These are phyloP conservation scores for Teratosphaeria zuluensis DNA, from an alignment of 2,329 filamentous ascomycete species.

Conservation along the genomic window DNA sequence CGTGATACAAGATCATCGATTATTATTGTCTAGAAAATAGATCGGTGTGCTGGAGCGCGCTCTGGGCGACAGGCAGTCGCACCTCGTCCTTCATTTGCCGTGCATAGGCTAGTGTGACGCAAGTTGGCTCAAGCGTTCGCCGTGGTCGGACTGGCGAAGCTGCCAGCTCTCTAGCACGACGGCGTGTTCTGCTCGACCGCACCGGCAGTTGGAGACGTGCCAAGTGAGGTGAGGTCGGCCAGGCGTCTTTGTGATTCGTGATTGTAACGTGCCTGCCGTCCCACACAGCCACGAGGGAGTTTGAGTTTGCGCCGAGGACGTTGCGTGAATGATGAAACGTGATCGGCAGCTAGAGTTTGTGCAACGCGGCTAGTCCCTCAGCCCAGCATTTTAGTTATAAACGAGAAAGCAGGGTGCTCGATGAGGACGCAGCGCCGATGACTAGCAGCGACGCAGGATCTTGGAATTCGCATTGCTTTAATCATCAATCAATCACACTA, in stretches of 20 bases:
- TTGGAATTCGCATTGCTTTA: not conserved
- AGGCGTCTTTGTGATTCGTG: not conserved
- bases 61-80: not conserved
- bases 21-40: not conserved
- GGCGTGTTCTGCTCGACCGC: not conserved
- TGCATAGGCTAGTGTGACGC: conserved; percentile 6
- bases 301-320: not conserved
- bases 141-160: not conserved
- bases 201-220: not conserved
- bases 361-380: not conserved
- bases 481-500: not conserved
- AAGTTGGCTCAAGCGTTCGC: not conserved
- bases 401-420: not conserved
- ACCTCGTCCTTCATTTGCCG: conserved; percentile 4
- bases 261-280: not conserved
- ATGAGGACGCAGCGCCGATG: not conserved
- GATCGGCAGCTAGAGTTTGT: not conserved
- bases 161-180: not conserved
- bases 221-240: not conserved
- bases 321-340: not conserved
- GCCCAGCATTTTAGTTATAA: not conserved
- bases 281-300: not conserved
- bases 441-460: not conserved
- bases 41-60: not conserved
- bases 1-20: not conserved